Base-by-base conservation (phyloP, 345 rosid species). In the Isatis tinctoria region DNA sequence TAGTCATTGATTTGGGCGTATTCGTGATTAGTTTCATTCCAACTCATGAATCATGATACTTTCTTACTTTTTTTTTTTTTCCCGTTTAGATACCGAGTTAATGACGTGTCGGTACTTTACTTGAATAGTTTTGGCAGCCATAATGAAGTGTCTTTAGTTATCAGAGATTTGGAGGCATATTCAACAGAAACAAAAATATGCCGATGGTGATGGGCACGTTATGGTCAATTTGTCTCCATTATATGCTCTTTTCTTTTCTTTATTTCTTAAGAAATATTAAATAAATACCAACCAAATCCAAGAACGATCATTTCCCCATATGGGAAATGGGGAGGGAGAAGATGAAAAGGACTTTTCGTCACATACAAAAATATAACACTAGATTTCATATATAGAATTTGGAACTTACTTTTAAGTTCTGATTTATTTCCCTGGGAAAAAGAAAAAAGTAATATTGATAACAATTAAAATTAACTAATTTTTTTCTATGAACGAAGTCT, bases 141-240 rank as follows among this genome's bases (percentile, higher is more conserved):
- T 37, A n/a, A 36, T 36, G 72, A 65, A n/a, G 60, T 66, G 59
- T 57, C 49, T 2, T 11, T 4, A 53, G 20, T 40, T 37, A 68
- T 60, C 39, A 49, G 67, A 67, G 78, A 12, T 48, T 45, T 26
- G 2, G 8, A 60, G 40, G 74, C 74, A 75, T 51, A 51, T 67
- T 74, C 69, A 68, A n/a, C 74, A 20, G 14, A 69, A 45, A 53
- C 51, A 62, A 69, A 67, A 61, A 69, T 62, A 69, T 61, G 51
- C 69, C 74, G 69, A 75, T 41, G 40, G 56, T 75, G 69, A 62
- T 75, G 74, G 69, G 65, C 79, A 75, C 79, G 72, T 76, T 28
- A 64, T 56, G 57, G 60, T 64, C 66, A 56, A 39, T 36, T 37
- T 70, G 70, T 76, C 75, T 53, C 51, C 70, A 30, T 17, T 33